phyloP scores from a whole-genome alignment of 352 stramenopile species.

The Phytophthora hibernalis region DNA sequence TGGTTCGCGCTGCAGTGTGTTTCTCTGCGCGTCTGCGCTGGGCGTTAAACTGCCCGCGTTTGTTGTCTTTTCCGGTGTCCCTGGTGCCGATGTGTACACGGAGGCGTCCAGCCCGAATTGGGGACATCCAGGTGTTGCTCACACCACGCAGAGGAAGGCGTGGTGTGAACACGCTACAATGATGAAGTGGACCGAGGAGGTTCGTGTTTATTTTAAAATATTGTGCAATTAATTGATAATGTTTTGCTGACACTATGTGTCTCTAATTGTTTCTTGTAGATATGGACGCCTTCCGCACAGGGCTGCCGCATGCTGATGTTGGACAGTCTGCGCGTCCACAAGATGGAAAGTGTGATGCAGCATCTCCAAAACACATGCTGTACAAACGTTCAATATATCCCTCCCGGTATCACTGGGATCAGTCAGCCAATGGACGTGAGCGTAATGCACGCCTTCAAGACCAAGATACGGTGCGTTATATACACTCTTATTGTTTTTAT shows the following conservation, averaged over 20 bases:
- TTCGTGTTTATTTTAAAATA: not conserved
- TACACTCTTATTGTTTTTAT: no score
- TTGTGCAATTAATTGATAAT: no score
- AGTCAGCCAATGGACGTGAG: constrained; percentile 22
- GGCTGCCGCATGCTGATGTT: constrained; percentile 6
- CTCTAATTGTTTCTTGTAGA: no score
- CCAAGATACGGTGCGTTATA: constrained; percentile 6
- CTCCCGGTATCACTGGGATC: constrained; percentile 12
- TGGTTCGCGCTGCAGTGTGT: constrained; percentile 8
- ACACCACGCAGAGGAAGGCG: constrained; percentile 6
- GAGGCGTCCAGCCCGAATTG: constrained; percentile 3
- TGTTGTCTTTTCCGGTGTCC: constrained; percentile 5
- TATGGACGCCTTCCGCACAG: constrained; percentile 2
- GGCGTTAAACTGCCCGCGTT: constrained; percentile 1
- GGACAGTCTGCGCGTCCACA: constrained; percentile 1
- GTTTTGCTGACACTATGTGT: no score
- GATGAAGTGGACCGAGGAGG: constrained; percentile 11
- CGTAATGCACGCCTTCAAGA: constrained; percentile 18
- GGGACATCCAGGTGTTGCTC: constrained; percentile 1
- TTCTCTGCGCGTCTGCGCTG: constrained; percentile 7
- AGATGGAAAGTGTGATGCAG: constrained; percentile 12
- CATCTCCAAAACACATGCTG: constrained; percentile 1
- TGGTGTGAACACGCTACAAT: not conserved
- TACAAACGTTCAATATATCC: constrained; percentile 20
- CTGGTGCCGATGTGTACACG: not conserved